Evolutionary conservation across 2,329 filamentous ascomycete genomes (phyloP), one percentile per base, ranked within the genome.

Genomic region (Fusarium hainanense): DNA sequence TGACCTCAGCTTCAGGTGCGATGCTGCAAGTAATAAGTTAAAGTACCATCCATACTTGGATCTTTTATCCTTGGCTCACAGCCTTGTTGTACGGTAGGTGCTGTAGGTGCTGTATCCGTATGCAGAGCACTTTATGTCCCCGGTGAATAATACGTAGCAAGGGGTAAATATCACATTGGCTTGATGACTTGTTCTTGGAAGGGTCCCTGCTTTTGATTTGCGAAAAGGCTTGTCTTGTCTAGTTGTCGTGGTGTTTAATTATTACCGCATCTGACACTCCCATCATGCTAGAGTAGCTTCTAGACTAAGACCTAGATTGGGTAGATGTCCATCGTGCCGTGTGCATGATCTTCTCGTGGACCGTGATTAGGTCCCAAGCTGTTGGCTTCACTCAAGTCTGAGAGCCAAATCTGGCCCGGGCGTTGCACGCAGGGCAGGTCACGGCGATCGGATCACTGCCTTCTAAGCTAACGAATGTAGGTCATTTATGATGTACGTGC

Each of bases 1-100:
- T 68, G 37, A 75, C 73, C 52, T 75, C 73, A 75, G 73, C 73
- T 75, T 75, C 73, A 75, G 73, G 72, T 74, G 65, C 70, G 54
- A 52, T 61, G 50, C 59, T 49, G 30, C 54, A 57, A 21, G 30
- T 40, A 56, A 56, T 50, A 56, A 55, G 23, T 37, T 16, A 51
- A 41, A 20, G 34, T 28, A 41, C 50, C 37, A 42, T 18, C 20
- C 30, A 27, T 27, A 34, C 42, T 55, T 27, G 49, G 23, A 52
- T 27, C 25, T 37, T 42, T 41, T n/a, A 37, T 23, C 34, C n/a
- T 52, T 52, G 49, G 49, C 37, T 42, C n/a, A 23, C 23, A 23
- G 41, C 20, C 41, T 43, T 43, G 41, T 21, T 43, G 6, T 43
- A 3, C 46, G 12, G 27, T 28, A 28, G 11, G 27, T 27, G 4